These are phyloP conservation scores for Datisca glomerata DNA, from an alignment of 306 rosid genomes.

Conservation along the genomic window DNA sequence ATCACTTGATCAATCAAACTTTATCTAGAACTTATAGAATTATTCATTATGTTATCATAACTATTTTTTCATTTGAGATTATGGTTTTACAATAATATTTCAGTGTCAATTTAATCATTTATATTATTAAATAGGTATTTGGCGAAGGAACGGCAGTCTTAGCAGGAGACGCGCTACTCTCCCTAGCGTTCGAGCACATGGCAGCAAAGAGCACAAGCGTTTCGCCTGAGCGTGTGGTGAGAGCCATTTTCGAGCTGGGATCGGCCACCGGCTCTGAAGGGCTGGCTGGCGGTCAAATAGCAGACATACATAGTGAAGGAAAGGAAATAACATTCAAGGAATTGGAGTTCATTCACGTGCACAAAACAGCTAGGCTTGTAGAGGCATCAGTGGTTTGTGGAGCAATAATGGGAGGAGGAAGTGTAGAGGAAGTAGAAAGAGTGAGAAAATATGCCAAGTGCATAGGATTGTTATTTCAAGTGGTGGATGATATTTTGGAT, in stretches of 20 bases:
- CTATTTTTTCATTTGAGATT: too few relatives aligned
- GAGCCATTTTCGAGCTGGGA: slow-evolving; percentile 21
- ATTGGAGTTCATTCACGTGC: slow-evolving; percentile 23
- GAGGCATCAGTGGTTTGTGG: slow-evolving; percentile 28
- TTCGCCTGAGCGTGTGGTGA: slow-evolving; percentile 8
- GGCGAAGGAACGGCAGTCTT: slow-evolving; percentile 19
- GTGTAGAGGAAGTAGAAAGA: slow-evolving; percentile 11
- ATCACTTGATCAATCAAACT: too few relatives aligned
- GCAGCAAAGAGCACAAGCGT: slow-evolving; percentile 11
- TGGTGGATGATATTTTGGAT: slow-evolving; percentile 28
- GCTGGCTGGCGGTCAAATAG: slow-evolving; percentile 26
- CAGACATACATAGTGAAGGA: slow-evolving; percentile 15
- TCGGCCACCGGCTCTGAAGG: slow-evolving; percentile 22
- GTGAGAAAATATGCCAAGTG: slow-evolving; percentile 22
- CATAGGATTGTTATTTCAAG: slow-evolving; percentile 27
- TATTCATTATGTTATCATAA: too few relatives aligned
- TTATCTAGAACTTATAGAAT: too few relatives aligned
- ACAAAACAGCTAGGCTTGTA: slow-evolving; percentile 17
- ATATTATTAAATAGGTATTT: too few relatives aligned
- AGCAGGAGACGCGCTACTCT: slow-evolving; percentile 22
- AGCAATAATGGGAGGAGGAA: slow-evolving; percentile 23
- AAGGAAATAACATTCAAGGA: slow-evolving; percentile 11
- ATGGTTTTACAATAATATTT: too few relatives aligned
- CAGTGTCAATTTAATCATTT: too few relatives aligned
- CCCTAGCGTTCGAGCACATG: slow-evolving; percentile 19